Conservation (phyloP, 2,329 filamentous ascomycete genomes). For the Aspergillus pseudoterreus region DNA sequence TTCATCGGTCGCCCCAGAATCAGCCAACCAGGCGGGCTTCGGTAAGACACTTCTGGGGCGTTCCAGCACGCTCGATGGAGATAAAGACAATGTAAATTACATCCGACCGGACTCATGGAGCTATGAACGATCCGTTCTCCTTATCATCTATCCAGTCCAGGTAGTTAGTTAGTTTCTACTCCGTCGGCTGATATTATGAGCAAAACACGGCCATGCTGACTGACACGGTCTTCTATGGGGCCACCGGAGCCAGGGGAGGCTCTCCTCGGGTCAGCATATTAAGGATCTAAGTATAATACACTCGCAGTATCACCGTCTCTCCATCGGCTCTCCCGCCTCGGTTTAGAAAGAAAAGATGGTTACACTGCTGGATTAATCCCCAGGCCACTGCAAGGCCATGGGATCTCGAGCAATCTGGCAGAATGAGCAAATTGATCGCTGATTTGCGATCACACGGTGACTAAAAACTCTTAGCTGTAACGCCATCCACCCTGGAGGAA, state of each 20-base stretch:
- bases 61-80: not conserved
- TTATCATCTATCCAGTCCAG: not conserved
- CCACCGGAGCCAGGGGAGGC: no score
- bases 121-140: no score
- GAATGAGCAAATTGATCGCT: slow-evolving; percentile 12
- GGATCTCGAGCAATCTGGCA: slow-evolving; percentile 3
- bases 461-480: slow-evolving; percentile 19
- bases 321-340: no score
- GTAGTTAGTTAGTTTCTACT: no score
- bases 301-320: no score
- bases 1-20: not conserved
- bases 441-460: slow-evolving; percentile 12
- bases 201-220: no score
- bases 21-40: slow-evolving; percentile 5
- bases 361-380: no score
- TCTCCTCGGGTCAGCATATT: no score
- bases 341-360: no score
- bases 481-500: slow-evolving; percentile 7
- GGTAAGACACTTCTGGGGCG: slow-evolving; percentile 8
- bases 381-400: not conserved
- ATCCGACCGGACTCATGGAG: not conserved
- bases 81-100: not conserved
- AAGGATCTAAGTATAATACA: no score
- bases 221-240: no score
- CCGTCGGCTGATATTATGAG: not conserved